These are phyloP conservation scores for Heritiera fomes DNA, from an alignment of 345 rosid species.

Conservation along the genomic window DNA sequence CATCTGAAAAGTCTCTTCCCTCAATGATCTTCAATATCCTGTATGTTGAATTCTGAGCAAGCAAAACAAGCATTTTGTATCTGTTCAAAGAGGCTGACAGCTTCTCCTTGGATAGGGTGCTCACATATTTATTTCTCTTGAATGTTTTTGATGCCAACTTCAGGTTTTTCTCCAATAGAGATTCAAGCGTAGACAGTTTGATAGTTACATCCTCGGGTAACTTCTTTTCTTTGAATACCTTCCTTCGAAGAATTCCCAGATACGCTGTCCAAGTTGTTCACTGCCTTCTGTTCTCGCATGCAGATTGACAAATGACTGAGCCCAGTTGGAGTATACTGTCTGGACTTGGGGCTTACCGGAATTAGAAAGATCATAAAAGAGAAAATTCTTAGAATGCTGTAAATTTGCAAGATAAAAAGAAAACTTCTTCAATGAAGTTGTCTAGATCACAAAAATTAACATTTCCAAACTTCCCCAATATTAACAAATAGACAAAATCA, in stretches of 20 bases:
- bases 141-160: conserved; percentile 89
- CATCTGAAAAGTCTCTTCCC: conserved; percentile 51
- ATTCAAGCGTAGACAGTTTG: conserved; percentile 50
- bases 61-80: conserved; percentile 64
- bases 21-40: conserved; percentile 85
- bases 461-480: background rate
- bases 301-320: conserved; percentile 75
- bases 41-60: conserved; percentile 73
- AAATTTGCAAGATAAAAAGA: background rate
- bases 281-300: conserved; percentile 82
- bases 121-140: conserved; percentile 71
- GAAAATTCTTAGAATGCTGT: conserved; percentile 45
- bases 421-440: conserved; percentile 4
- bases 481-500: background rate
- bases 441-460: background rate
- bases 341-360: conserved; percentile 68
- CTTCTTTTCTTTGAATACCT: conserved; percentile 79
- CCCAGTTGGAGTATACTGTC: conserved; percentile 75
- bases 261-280: conserved; percentile 85
- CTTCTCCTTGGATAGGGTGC: conserved; percentile 64
- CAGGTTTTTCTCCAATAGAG: conserved; percentile 72
- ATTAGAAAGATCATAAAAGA: conserved; percentile 41
- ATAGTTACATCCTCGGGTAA: conserved; percentile 61
- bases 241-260: conserved; percentile 91
- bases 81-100: conserved; percentile 70